These are phyloP conservation scores for Syzygium oleosum DNA, from an alignment of 345 rosid species.

Conservation along the genomic window DNA sequence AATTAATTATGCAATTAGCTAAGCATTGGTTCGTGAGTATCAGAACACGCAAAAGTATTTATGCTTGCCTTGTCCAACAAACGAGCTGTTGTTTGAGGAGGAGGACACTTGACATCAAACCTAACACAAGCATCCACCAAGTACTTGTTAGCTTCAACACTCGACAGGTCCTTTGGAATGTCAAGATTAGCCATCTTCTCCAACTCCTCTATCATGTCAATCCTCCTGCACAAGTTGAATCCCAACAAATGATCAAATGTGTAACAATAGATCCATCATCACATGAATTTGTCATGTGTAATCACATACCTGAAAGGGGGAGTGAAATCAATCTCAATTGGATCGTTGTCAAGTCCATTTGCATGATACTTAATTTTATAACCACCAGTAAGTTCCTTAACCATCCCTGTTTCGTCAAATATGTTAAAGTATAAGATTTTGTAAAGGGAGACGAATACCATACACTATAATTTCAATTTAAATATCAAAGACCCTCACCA, in stretches of 20 bases:
- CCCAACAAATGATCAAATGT: background rate
- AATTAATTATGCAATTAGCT: background rate
- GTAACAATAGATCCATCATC: background rate
- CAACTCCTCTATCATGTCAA: constrained; percentile 85
- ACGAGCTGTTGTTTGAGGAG: constrained; percentile 89
- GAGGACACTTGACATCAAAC: constrained; percentile 81
- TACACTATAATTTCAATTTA: background rate
- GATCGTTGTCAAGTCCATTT: constrained; percentile 75
- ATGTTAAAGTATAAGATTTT: background rate
- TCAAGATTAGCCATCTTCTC: constrained; percentile 83
- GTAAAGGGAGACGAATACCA: background rate
- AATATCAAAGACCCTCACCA: constrained; percentile 33
- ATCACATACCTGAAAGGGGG: constrained; percentile 79
- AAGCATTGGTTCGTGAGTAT: background rate
- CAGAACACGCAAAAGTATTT: background rate
- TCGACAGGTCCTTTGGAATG: constrained; percentile 78
- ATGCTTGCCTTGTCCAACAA: constrained; percentile 71
- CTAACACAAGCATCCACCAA: constrained; percentile 55
- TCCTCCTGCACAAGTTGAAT: constrained; percentile 40
- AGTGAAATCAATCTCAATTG: constrained; percentile 91
- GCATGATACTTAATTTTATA: constrained; percentile 86
- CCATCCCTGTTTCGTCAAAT: constrained; percentile 51
- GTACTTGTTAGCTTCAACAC: constrained; percentile 79
- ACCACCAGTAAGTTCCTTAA: constrained; percentile 80
- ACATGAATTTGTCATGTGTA: background rate